These are phyloP conservation scores for Ceratobasidium theobromae DNA, from an alignment of 1,284 basidiomycete species.

Conservation along the genomic window DNA sequence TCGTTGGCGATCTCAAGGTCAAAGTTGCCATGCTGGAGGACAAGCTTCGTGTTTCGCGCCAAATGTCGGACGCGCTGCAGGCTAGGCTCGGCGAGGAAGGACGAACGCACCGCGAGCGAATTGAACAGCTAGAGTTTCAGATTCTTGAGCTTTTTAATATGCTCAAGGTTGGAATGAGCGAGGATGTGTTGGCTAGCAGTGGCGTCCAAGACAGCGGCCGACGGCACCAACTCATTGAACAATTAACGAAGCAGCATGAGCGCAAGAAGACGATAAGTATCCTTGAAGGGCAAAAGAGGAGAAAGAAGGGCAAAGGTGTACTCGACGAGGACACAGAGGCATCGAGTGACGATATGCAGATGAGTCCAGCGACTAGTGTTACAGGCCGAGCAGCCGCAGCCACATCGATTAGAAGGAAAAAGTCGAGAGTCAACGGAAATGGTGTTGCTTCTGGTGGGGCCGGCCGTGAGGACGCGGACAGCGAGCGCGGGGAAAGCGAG, in stretches of 20 bases:
- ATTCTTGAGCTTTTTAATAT: conserved; percentile 93
- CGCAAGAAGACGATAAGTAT: conserved; percentile 83
- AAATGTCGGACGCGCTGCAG: conserved; percentile 73
- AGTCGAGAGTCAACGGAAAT: conserved; percentile 44
- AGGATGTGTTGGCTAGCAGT: conserved; percentile 41
- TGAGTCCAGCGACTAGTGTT: not conserved
- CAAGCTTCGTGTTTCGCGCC: conserved; percentile 75
- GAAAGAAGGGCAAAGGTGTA: conserved; percentile 42
- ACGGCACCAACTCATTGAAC: conserved; percentile 79
- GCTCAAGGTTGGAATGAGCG: conserved; percentile 68
- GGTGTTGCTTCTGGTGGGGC: conserved; percentile 47
- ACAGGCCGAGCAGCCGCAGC: conserved; percentile 29
- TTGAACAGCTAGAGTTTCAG: conserved; percentile 86
- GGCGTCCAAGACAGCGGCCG: conserved; percentile 51
- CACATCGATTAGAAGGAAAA: conserved; percentile 39
- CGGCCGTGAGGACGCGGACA: conserved; percentile 75
- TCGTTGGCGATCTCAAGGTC: conserved; percentile 79
- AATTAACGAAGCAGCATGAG: conserved; percentile 80
- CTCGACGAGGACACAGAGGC: conserved; percentile 42
- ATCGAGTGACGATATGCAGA: conserved; percentile 13
- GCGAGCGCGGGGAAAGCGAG: conserved; percentile 70
- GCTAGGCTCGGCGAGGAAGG: conserved; percentile 81
- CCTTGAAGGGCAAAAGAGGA: conserved; percentile 67
- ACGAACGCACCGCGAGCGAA: conserved; percentile 80
- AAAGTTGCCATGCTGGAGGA: conserved; percentile 76